Evolutionary conservation across 2,329 filamentous ascomycete genomes (phyloP).

Genomic region (Cyphellophora europaea): DNA sequence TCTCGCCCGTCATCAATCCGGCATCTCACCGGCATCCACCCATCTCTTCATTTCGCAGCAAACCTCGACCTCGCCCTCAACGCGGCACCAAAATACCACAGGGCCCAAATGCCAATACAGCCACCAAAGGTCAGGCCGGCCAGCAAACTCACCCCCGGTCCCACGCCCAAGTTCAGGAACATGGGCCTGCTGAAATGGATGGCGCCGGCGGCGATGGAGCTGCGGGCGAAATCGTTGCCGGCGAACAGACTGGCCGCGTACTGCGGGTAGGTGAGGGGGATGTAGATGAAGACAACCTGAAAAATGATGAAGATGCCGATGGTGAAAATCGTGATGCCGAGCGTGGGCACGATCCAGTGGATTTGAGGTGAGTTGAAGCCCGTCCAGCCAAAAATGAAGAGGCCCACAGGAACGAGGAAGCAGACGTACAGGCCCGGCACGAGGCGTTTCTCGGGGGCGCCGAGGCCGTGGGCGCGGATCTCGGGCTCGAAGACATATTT

Average conservation of each 20-base stretch:
- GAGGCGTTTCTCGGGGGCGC: conserved; percentile 39
- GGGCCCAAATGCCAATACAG: conserved; percentile 24
- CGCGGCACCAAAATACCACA: conserved; percentile 24
- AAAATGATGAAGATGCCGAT: conserved; percentile 29
- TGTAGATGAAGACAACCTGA: conserved; percentile 34
- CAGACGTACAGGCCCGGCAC: conserved; percentile 45
- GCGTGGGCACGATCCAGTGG: conserved; percentile 30
- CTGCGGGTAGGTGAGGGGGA: conserved; percentile 30
- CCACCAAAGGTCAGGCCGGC: conserved; percentile 28
- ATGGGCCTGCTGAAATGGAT: conserved; percentile 27
- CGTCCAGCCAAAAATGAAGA: conserved; percentile 43
- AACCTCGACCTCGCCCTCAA: conserved; percentile 26
- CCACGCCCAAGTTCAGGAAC: conserved; percentile 26
- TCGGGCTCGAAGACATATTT: conserved; percentile 44
- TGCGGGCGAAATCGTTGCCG: conserved; percentile 26
- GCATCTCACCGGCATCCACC: no score
- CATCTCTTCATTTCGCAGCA: conserved; percentile 13
- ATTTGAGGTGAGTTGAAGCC: conserved; percentile 17
- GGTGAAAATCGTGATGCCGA: conserved; percentile 33
- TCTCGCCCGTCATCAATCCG: no score
- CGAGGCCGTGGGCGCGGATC: conserved; percentile 26
- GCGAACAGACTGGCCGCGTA: conserved; percentile 26
- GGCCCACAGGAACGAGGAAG: conserved; percentile 43
- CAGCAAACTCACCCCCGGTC: conserved; percentile 23
- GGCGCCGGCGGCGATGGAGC: conserved; percentile 23